Base-by-base conservation (phyloP, 345 rosid genomes). In the Pistacia integerrima region DNA sequence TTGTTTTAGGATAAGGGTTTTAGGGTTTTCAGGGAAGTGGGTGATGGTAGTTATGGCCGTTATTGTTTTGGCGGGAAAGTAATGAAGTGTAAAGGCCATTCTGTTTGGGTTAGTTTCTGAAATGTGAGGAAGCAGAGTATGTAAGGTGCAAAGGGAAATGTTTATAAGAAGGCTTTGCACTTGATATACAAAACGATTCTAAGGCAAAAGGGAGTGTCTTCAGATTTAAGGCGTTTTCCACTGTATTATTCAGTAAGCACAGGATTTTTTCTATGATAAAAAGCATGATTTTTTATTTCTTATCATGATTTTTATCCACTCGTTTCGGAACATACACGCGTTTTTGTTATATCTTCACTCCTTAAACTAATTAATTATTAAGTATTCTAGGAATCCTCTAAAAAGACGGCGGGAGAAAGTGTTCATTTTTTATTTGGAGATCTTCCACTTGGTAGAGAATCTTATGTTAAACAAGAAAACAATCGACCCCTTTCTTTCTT, bases 21-120 rank as follows among this genome's bases (percentile, higher is more conserved):
- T 77, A 4, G 85, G 80, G 67, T 78, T 78, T 8, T 82, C 77
- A 3, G 85, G 85, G 69, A 80, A 78, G 16, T 72, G 82, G 57
- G 72, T 30, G 33, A 79, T 69, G 65, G 67, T 72, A 35, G 74
- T 54, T 69, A 64, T 2, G 16, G 64, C 66, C 41, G 68, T 62
- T 25, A 36, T 58, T 22, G 64, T 55, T 65, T 74, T 61, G 77
- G 76, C 64, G 52, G 83, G 77, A 36, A 77, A 51, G 13, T n/a
- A 33, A 25, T 55, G 41, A 1, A 51, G 64, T 35, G 82, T 33
- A 12, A 64, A 33, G 66, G 64, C 74, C 85, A 74, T 84, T 56
- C 64, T 60, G 57, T 59, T 44, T 30, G 67, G 16, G 11, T 14
- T 69, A 1, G 35, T 16, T 5, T 48, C 30, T 22, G 75, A 72